These are phyloP conservation scores for Aspergillus sojae DNA, from an alignment of 2,329 filamentous ascomycete species.

Conservation along the genomic window DNA sequence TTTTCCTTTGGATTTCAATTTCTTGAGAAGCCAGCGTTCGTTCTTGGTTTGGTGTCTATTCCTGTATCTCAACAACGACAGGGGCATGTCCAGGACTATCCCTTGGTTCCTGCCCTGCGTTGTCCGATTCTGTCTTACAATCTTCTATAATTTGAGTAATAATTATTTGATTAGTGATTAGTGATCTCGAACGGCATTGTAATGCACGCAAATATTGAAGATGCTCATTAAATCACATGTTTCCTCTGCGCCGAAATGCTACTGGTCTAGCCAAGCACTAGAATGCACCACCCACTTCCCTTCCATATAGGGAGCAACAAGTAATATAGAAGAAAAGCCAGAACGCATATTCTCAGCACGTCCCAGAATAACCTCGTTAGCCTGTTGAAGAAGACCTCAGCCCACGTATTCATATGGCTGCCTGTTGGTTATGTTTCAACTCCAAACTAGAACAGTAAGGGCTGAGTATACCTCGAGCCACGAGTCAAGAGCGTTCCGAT, in stretches of 20 bases:
- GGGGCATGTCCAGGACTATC: neutral
- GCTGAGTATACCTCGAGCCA: neutral
- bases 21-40: constrained; percentile 1
- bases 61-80: neutral
- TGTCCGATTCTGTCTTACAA: neutral
- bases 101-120: neutral
- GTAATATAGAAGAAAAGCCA: neutral
- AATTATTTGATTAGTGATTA: neutral
- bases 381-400: neutral
- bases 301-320: neutral
- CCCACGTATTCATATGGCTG: too few relatives aligned
- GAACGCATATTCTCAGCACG: neutral
- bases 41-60: neutral
- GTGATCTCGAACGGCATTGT: neutral
- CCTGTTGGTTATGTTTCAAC: too few relatives aligned
- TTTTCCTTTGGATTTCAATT: neutral
- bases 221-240: neutral
- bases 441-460: too few relatives aligned
- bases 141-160: constrained; percentile 1
- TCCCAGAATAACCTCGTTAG: too few relatives aligned
- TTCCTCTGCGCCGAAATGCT: neutral
- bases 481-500: neutral
- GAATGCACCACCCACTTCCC: neutral
- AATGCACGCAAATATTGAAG: neutral
- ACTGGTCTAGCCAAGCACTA: neutral